Evolutionary conservation across 768 basidiomycete genomes (phyloP), one percentile per base, ranked within the genome.

Genomic region (Boletellus sp.): DNA sequence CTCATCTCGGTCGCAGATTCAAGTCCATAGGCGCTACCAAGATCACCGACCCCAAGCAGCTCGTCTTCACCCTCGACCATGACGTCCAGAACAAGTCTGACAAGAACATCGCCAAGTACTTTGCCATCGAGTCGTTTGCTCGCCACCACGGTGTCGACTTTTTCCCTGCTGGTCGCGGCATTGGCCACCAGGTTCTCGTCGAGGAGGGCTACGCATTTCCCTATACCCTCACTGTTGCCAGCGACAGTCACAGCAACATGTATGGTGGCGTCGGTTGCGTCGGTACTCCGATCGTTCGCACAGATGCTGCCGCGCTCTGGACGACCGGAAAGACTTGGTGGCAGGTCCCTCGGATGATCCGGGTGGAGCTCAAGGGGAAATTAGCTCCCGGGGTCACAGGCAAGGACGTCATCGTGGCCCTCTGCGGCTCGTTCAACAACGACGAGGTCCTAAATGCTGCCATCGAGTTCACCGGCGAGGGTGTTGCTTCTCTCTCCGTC

Each of bases 151-250:
- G 77, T 7, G 75, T 99, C 58, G 92, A 99, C 69, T 98, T 98
- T 68, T 99, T 91, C 70, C 95, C 96, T 33, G 94, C 96, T 5
- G 96, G 96, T 20, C 81, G 95, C 40, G 96, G 96, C 10, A 99
- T 99, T 51, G 96, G 96, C 1, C 96, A 99, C 68, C 96, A 99
- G 66, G 78, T 98, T 51, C 85, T 99, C 48, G 84, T 99, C 19
- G 96, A 99, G 69, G 96, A 99, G 66, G 96, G 96, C 1, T 99
- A 98, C 65, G 95, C 96, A 0, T 98, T 96, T 68, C 96, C 96
- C 0, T 75, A 94, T 51, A 91, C 91, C 16, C 80, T 99, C 62
- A 96, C 95, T 2, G 96, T 99, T 24, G 94, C 94, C 7, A 91
- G 87, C 61, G 94, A 95, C 71, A 94, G 90, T 66, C 94, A 96